Conservation (phyloP, 148 eudicot species). For the Spergularia marina region DNA sequence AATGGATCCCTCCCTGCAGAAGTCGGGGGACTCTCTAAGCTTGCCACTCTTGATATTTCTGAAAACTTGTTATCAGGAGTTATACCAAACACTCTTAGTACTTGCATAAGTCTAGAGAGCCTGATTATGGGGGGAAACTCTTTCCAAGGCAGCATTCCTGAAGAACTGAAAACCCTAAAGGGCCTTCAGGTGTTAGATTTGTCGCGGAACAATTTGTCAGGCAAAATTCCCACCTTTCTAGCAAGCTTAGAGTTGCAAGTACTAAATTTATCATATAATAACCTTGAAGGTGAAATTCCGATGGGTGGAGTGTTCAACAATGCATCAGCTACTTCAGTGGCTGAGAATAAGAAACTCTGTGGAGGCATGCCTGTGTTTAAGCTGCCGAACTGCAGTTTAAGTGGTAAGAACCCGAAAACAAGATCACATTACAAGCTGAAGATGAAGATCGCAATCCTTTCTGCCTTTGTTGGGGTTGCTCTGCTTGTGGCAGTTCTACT, state of each 20-base stretch:
- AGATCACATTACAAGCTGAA: background rate
- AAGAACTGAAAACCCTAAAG: slow-evolving; percentile 9
- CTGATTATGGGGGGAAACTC: slow-evolving; percentile 32
- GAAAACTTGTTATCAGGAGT: slow-evolving; percentile 33
- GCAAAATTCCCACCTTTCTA: slow-evolving; percentile 35
- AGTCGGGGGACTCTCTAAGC: slow-evolving; percentile 30
- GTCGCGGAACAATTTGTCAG: slow-evolving; percentile 40
- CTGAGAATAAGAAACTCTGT: slow-evolving; percentile 37
- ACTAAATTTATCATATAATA: slow-evolving; percentile 33
- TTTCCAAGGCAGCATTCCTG: slow-evolving; percentile 28
- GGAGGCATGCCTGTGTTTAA: slow-evolving; percentile 38
- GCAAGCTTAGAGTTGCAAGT: slow-evolving; percentile 5
- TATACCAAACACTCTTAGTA: slow-evolving; percentile 33
- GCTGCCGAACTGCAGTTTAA: slow-evolving; percentile 24
- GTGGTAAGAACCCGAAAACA: background rate
- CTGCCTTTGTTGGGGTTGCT: slow-evolving; percentile 6
- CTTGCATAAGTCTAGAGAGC: slow-evolving; percentile 18
- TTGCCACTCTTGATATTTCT: slow-evolving; percentile 25
- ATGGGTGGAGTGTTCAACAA: slow-evolving; percentile 33
- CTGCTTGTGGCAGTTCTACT: background rate
- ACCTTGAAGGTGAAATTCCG: slow-evolving; percentile 45
- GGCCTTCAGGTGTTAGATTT: slow-evolving; percentile 30
- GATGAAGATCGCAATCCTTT: slow-evolving; percentile 7
- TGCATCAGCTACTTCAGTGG: slow-evolving; percentile 17
- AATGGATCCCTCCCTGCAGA: slow-evolving; percentile 35